Percentiles rank a stretch among this genome's conserved stretches.
Evolutionary conservation across 345 rosid species (phyloP).

Genomic region (Excoecaria cochinchinensis): DNA sequence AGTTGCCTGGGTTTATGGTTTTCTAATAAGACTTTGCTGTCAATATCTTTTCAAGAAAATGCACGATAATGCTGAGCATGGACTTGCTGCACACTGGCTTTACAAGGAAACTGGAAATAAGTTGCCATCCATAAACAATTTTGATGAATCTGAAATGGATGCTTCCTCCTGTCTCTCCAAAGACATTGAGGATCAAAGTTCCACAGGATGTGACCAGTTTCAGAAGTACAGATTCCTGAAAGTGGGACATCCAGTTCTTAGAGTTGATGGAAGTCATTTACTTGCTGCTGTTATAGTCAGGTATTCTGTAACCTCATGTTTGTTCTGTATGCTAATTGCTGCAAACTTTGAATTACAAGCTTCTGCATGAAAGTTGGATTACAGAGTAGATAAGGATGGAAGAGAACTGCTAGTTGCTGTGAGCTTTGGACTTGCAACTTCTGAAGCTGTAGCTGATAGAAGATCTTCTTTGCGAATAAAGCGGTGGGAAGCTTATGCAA

Average conservation of each 20-base stretch:
- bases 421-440: conserved; percentile 65
- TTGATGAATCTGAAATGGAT: conserved; percentile 48
- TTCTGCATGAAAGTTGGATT: conserved; percentile 19
- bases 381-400: conserved; percentile 63
- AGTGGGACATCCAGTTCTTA: conserved; percentile 70
- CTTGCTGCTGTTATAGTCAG: conserved; percentile 69
- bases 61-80: conserved; percentile 80
- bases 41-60: conserved; percentile 44
- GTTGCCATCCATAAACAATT: conserved; percentile 33
- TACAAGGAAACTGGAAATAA: conserved; percentile 62
- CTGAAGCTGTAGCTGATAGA: conserved; percentile 71
- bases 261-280: conserved; percentile 69
- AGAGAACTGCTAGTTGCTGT: conserved; percentile 73
- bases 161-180: conserved; percentile 38
- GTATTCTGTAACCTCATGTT: conserved; percentile 27
- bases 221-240: conserved; percentile 54
- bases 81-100: conserved; percentile 88
- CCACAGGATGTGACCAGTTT: conserved; percentile 37
- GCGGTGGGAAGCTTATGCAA: conserved; percentile 75
- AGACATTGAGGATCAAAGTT: conserved; percentile 35
- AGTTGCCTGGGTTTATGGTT: background rate
- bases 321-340: background rate
- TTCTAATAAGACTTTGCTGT: conserved; percentile 6
- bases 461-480: conserved; percentile 59
- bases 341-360: background rate